Conservation (phyloP, 257 asterid genomes). For the Ophiorrhiza pumila region DNA sequence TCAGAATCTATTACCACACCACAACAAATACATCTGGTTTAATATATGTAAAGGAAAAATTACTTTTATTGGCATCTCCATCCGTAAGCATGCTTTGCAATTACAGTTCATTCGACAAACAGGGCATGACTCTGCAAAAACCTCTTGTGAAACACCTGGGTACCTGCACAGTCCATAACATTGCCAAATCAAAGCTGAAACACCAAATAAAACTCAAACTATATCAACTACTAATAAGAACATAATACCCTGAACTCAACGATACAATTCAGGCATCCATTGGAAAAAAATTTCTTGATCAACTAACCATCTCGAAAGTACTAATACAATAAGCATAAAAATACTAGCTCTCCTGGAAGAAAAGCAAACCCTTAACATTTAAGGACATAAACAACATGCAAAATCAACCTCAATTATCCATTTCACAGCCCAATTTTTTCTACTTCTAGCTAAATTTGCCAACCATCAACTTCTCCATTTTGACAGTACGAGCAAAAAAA, state of each 20-base stretch:
- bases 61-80: constrained; percentile 53
- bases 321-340: too few species aligned
- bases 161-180: constrained; percentile 46
- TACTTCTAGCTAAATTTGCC: background rate
- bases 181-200: background rate
- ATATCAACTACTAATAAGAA: background rate
- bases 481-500: background rate
- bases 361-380: too few species aligned
- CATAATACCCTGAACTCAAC: background rate
- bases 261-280: background rate
- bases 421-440: too few species aligned
- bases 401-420: too few species aligned
- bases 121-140: constrained; percentile 72
- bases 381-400: too few species aligned
- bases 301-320: too few species aligned
- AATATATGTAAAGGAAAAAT: constrained; percentile 21
- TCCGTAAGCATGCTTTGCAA: constrained; percentile 79
- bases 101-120: constrained; percentile 73
- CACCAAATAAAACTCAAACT: too few species aligned
- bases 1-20: background rate
- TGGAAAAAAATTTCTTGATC: too few species aligned
- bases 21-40: constrained; percentile 6
- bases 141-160: constrained; percentile 60
- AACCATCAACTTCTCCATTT: background rate
- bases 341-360: too few species aligned